Percentiles rank a stretch among this genome's conserved stretches.
Conservation (phyloP, 495 filamentous ascomycete species). For the Patellaria atrata region DNA sequence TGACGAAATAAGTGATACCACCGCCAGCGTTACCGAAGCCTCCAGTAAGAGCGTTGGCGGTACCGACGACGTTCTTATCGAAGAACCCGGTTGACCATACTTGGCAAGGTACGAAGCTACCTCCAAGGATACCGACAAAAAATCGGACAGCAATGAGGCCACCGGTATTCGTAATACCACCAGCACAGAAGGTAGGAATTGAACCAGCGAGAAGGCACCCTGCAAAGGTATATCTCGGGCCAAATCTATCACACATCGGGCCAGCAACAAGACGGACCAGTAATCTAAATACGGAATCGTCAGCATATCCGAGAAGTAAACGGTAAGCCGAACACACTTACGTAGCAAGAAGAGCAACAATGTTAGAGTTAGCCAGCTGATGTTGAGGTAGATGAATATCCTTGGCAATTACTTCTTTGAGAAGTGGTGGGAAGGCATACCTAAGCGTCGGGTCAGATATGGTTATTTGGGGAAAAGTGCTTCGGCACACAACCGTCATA, state of each 20-base stretch:
- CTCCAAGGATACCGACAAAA: constrained; percentile 88
- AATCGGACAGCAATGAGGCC: constrained; percentile 72
- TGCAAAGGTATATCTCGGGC: constrained; percentile 70
- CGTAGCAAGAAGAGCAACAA: constrained; percentile 76
- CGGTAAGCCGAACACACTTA: constrained; percentile 31
- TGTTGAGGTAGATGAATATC: constrained; percentile 56
- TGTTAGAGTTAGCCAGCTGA: constrained; percentile 86
- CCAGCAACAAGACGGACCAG: constrained; percentile 72
- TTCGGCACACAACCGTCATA: constrained; percentile 10
- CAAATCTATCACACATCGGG: constrained; percentile 71
- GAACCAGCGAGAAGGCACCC: constrained; percentile 57
- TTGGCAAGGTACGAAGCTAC: constrained; percentile 84
- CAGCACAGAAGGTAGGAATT: constrained; percentile 73
- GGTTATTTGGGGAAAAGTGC: constrained; percentile 4
- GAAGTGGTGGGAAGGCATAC: constrained; percentile 29
- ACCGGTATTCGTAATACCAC: constrained; percentile 50
- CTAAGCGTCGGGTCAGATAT: constrained; percentile 10
- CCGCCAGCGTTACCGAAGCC: constrained; percentile 86
- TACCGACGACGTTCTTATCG: constrained; percentile 88
- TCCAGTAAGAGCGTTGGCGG: constrained; percentile 73
- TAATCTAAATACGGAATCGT: constrained; percentile 35
- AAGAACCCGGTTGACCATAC: constrained; percentile 95
- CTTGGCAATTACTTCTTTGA: constrained; percentile 29
- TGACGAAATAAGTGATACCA: constrained; percentile 78
- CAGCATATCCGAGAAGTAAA: background rate